Evolutionary conservation across 192 early-diverging fungal genomes (phyloP).

Genomic region (Paraglomus occultum): DNA sequence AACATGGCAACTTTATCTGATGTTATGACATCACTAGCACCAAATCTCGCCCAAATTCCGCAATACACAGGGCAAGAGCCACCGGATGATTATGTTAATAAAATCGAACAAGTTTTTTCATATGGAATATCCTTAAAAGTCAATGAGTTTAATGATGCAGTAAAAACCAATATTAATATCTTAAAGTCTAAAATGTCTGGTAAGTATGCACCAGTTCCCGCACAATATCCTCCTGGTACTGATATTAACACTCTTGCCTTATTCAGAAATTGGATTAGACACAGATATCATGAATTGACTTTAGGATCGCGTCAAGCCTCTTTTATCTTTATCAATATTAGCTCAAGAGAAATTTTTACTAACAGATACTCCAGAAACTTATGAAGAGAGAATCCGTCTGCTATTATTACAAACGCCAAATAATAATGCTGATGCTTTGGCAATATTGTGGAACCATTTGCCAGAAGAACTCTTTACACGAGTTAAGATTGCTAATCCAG

Average conservation of each 20-base stretch:
- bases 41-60: conserved; percentile 1
- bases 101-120: conserved; percentile 1
- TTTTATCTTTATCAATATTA: not conserved
- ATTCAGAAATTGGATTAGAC: conserved; percentile 13
- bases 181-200: conserved; percentile 10
- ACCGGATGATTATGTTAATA: conserved; percentile 8
- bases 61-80: not conserved
- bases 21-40: not conserved
- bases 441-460: conserved; percentile 13
- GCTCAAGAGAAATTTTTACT: conserved; percentile 5
- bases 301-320: not conserved
- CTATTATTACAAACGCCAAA: conserved; percentile 16
- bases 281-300: conserved; percentile 7
- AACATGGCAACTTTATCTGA: no score
- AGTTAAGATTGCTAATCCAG: not conserved
- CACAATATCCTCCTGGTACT: not conserved
- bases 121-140: not conserved
- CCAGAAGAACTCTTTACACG: conserved; percentile 17
- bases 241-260: no score
- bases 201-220: conserved; percentile 6
- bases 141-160: not conserved
- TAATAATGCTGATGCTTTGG: conserved; percentile 17
- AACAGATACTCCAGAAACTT: conserved; percentile 15
- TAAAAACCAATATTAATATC: not conserved
- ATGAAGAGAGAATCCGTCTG: conserved; percentile 19